Conservation (phyloP, 805 yeast genomes). For the Priceomyces melissophilus region DNA sequence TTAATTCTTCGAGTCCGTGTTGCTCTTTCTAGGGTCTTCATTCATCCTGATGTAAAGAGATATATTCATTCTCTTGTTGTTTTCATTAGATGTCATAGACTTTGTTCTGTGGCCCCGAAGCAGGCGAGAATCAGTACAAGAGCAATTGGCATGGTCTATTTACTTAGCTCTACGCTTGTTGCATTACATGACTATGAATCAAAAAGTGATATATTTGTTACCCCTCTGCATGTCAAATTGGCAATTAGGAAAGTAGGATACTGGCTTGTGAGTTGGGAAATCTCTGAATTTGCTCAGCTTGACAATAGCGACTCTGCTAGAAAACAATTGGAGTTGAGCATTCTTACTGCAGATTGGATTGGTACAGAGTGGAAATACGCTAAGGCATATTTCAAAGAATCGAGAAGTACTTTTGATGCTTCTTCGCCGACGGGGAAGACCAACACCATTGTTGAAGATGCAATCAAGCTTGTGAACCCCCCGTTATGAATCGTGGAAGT, state of each 20-base stretch:
- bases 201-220: slow-evolving; percentile 20
- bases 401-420: slow-evolving; percentile 16
- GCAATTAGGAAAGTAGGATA: slow-evolving; percentile 37
- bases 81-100: slow-evolving; percentile 35
- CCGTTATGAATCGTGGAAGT: slow-evolving; percentile 34
- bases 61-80: slow-evolving; percentile 37
- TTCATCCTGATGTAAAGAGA: slow-evolving; percentile 33
- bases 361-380: slow-evolving; percentile 39
- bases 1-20: slow-evolving; percentile 7
- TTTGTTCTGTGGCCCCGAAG: slow-evolving; percentile 36
- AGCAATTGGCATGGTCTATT: slow-evolving; percentile 26
- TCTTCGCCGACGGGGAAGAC: slow-evolving; percentile 31
- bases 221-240: slow-evolving; percentile 37
- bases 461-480: slow-evolving; percentile 29
- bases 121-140: slow-evolving; percentile 32
- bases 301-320: slow-evolving; percentile 10
- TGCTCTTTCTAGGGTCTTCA: slow-evolving; percentile 16
- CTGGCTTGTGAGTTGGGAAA: slow-evolving; percentile 45
- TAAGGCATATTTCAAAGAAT: slow-evolving; percentile 21
- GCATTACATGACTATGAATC: slow-evolving; percentile 13
- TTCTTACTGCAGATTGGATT: slow-evolving; percentile 43
- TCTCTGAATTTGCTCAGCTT: slow-evolving; percentile 10
- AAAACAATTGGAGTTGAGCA: slow-evolving; percentile 24
- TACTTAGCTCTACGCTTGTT: slow-evolving; percentile 26
- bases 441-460: slow-evolving; percentile 37